Percentiles rank a stretch among this genome's conserved stretches.
Conservation (phyloP, 768 basidiomycete genomes). For the Amanita fuliginea region DNA sequence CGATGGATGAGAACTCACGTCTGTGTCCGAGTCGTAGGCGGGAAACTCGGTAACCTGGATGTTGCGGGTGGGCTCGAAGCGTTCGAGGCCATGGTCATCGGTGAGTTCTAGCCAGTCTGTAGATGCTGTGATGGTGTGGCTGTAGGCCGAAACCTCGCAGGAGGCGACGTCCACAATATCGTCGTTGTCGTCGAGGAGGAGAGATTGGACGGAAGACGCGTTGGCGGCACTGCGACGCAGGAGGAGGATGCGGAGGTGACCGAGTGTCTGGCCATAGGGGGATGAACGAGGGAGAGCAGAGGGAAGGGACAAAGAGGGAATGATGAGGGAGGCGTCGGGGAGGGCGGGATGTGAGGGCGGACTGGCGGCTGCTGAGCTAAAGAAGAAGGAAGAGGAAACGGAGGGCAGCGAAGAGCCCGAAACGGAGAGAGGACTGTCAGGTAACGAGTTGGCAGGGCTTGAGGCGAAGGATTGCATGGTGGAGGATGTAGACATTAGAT, state of each 20-base stretch:
- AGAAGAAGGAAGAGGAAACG: constrained; percentile 67
- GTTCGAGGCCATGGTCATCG: constrained; percentile 54
- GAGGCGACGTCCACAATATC: constrained; percentile 52
- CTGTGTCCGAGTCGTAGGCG: constrained; percentile 28
- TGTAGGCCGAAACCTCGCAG: constrained; percentile 37
- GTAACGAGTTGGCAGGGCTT: constrained; percentile 26
- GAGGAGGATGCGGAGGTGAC: constrained; percentile 47
- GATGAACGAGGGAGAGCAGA: constrained; percentile 52
- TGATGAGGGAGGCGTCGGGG: constrained; percentile 38
- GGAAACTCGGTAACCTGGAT: constrained; percentile 48
- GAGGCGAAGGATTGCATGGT: neutral
- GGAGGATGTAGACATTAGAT: too few species aligned
- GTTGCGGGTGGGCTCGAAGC: constrained; percentile 53
- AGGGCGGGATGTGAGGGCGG: constrained; percentile 30
- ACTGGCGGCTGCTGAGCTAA: constrained; percentile 62
- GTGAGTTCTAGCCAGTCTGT: constrained; percentile 65
- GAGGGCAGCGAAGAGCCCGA: constrained; percentile 65
- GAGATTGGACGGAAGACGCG: constrained; percentile 31
- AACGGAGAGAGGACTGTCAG: constrained; percentile 49
- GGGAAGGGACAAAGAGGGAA: constrained; percentile 58
- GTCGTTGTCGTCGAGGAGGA: constrained; percentile 54
- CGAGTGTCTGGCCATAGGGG: constrained; percentile 57
- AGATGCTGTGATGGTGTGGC: constrained; percentile 40
- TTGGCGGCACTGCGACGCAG: constrained; percentile 34
- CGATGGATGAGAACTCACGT: constrained; percentile 29